Conservation (phyloP, 2,329 filamentous ascomycete species). For the Pyrenochaeta sp. region DNA sequence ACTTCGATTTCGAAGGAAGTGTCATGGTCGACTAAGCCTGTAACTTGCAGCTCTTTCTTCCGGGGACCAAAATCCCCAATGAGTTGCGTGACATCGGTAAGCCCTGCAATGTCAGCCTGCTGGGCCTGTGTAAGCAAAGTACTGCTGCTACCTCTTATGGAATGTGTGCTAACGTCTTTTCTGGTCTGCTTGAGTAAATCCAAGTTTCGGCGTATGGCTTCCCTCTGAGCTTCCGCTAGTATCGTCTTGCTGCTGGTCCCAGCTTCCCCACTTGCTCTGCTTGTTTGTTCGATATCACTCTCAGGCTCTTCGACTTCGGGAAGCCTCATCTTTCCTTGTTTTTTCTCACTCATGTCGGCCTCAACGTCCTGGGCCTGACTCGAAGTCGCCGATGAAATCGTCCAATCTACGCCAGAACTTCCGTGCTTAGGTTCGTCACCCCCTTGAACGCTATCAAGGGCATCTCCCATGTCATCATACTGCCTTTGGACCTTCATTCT, state of each 20-base stretch:
- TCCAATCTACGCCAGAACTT: not conserved
- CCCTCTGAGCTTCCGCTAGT: slow-evolving; percentile 1
- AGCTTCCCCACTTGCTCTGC: not conserved
- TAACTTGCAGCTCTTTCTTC: not conserved
- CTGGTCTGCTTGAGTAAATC: not conserved
- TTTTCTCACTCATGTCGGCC: not conserved
- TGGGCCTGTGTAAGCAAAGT: not conserved
- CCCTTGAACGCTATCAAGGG: no score
- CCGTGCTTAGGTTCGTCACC: not conserved
- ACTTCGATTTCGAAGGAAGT: not conserved
- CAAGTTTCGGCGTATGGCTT: slow-evolving; percentile 6
- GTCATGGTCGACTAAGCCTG: not conserved
- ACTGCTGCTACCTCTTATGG: not conserved
- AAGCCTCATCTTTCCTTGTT: slow-evolving; percentile 1
- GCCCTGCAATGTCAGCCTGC: not conserved
- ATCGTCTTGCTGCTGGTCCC: not conserved
- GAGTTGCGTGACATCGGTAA: not conserved
- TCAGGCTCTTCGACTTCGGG: not conserved
- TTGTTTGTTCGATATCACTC: not conserved
- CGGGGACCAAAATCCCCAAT: not conserved
- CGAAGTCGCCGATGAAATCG: slow-evolving; percentile 1
- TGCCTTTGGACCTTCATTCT: not conserved
- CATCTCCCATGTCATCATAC: not conserved
- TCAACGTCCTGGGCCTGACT: slow-evolving; percentile 1
- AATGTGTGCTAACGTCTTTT: not conserved